Evolutionary conservation across 1,139 yeast species (phyloP).

Genomic region (Scheffersomyces cryptocercus): DNA sequence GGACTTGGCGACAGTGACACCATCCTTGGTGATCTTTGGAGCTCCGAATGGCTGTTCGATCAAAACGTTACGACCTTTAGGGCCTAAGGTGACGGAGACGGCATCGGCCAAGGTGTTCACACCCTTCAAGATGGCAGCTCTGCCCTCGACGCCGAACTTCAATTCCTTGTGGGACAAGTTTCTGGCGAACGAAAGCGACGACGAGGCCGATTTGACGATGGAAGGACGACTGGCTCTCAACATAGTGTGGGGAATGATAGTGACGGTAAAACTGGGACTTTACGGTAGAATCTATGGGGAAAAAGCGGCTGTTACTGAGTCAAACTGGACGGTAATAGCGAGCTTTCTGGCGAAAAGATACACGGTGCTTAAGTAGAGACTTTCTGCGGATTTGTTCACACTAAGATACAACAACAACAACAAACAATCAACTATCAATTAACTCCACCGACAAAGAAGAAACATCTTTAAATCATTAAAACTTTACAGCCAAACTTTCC

Average conservation of each 20-base stretch:
- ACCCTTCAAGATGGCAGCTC: slow-evolving; percentile 95
- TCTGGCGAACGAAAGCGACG: slow-evolving; percentile 46
- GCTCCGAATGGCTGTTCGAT: slow-evolving; percentile 97
- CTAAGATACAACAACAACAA: too few relatives aligned
- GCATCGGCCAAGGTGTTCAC: slow-evolving; percentile 97
- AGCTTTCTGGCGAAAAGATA: too few relatives aligned
- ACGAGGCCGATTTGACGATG: slow-evolving; percentile 36
- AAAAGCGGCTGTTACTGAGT: too few relatives aligned
- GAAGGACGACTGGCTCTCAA: slow-evolving; percentile 58
- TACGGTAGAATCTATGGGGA: too few relatives aligned
- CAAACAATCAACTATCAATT: too few relatives aligned
- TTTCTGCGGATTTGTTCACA: too few relatives aligned
- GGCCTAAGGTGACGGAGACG: slow-evolving; percentile 95
- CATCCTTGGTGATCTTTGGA: slow-evolving; percentile 98
- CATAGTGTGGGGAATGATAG: slow-evolving; percentile 30
- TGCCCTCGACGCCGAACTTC: slow-evolving; percentile 97
- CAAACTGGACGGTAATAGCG: too few relatives aligned
- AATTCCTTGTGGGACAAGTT: slow-evolving; percentile 86
- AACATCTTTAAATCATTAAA: too few relatives aligned
- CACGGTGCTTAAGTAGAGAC: too few relatives aligned
- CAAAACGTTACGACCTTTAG: slow-evolving; percentile 96
- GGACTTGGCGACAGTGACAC: slow-evolving; percentile 96
- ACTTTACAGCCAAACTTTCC: too few relatives aligned
- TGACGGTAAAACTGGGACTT: too few relatives aligned
- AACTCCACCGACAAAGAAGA: too few relatives aligned